Conservation (phyloP, 768 basidiomycete genomes). For the Suillus occidentalis region DNA sequence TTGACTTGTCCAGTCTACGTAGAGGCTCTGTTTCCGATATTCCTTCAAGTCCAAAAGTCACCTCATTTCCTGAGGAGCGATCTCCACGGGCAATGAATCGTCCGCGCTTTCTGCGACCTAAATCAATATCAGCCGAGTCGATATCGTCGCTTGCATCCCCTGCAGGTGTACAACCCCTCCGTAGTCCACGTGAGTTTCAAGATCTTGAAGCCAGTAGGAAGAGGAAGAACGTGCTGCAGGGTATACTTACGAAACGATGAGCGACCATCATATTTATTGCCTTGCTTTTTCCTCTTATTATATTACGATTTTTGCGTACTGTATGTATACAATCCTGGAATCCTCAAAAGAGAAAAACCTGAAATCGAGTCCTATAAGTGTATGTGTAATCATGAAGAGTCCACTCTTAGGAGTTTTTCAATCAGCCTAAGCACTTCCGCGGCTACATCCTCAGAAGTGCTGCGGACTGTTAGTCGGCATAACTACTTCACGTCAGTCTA, state of each 20-base stretch:
- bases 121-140: constrained; percentile 59
- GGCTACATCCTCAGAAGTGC: constrained; percentile 91
- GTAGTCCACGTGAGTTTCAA: constrained; percentile 6
- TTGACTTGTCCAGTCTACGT: constrained; percentile 19
- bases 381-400: constrained; percentile 17
- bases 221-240: constrained; percentile 42
- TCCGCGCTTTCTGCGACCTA: constrained; percentile 38
- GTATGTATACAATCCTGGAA: constrained; percentile 23
- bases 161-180: constrained; percentile 12
- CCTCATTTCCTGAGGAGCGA: constrained; percentile 19
- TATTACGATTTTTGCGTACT: constrained; percentile 22
- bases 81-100: constrained; percentile 19
- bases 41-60: constrained; percentile 10
- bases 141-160: constrained; percentile 35
- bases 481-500: constrained; percentile 47
- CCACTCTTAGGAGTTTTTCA: constrained; percentile 37
- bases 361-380: background rate
- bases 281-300: constrained; percentile 8
- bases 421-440: constrained; percentile 60
- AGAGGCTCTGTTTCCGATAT: constrained; percentile 30
- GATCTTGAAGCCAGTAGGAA: constrained; percentile 29
- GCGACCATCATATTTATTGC: background rate
- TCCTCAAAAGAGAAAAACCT: constrained; percentile 2
- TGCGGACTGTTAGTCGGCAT: constrained; percentile 90
- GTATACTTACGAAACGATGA: constrained; percentile 39